phyloP scores from a whole-genome alignment of 1,139 yeast genomes.

The Candida glucosophila region DNA sequence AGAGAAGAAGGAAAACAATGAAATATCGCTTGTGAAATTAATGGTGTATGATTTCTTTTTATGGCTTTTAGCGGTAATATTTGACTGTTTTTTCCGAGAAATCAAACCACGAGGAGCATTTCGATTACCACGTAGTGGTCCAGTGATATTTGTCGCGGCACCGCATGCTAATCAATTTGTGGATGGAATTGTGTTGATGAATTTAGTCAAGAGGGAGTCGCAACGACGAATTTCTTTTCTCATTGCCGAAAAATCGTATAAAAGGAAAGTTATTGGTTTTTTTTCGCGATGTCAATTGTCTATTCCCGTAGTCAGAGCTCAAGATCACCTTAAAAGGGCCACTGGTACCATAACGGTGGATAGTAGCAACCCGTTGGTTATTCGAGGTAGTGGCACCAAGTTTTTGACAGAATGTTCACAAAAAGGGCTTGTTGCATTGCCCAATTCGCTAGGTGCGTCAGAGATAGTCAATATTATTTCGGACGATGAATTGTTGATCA shows the following conservation, averaged over 20 bases:
- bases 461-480: conserved; percentile 63
- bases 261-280: conserved; percentile 60
- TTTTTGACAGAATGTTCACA: conserved; percentile 59
- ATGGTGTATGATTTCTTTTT: conserved; percentile 39
- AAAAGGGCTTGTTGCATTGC: conserved; percentile 70
- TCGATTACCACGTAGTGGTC: conserved; percentile 74
- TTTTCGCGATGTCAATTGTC: conserved; percentile 70
- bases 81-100: conserved; percentile 72
- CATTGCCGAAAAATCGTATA: conserved; percentile 77
- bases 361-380: conserved; percentile 33
- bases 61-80: conserved; percentile 38
- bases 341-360: conserved; percentile 51
- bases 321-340: conserved; percentile 63
- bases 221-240: conserved; percentile 74
- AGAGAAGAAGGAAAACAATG: conserved; percentile 4
- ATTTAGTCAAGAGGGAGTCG: conserved; percentile 66
- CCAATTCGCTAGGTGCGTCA: conserved; percentile 69
- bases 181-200: conserved; percentile 81
- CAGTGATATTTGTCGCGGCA: conserved; percentile 91
- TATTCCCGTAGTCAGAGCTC: conserved; percentile 88
- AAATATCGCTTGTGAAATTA: conserved; percentile 23
- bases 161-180: conserved; percentile 97
- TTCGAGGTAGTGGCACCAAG: conserved; percentile 60
- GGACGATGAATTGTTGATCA: conserved; percentile 64
- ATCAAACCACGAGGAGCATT: conserved; percentile 88